Conservation (phyloP, 2,329 filamentous ascomycete species). For the Septoria petroselini region DNA sequence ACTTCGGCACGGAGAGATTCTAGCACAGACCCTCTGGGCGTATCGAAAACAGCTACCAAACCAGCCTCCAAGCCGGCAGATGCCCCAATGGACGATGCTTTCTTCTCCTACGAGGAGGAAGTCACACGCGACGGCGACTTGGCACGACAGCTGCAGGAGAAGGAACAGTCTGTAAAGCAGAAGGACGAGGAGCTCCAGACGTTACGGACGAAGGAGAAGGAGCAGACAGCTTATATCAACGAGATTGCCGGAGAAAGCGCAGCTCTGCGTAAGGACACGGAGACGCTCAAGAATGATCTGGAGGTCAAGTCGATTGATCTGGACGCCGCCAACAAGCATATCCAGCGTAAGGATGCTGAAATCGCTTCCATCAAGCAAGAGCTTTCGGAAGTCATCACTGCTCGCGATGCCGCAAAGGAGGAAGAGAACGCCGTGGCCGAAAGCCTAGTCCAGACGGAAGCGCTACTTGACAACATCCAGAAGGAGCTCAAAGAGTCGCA, state of each 20-base stretch:
- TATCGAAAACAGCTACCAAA: slow-evolving; percentile 10
- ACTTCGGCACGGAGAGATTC: not conserved
- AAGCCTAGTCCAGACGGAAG: slow-evolving; percentile 27
- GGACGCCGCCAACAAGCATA: slow-evolving; percentile 17
- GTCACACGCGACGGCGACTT: slow-evolving; percentile 50
- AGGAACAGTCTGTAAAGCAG: slow-evolving; percentile 66
- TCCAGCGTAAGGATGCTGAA: slow-evolving; percentile 29
- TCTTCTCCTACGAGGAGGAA: slow-evolving; percentile 92
- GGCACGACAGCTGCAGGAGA: slow-evolving; percentile 56
- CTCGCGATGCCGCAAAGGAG: slow-evolving; percentile 41
- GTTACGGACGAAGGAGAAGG: slow-evolving; percentile 29
- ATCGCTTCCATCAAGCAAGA: slow-evolving; percentile 39
- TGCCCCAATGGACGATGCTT: slow-evolving; percentile 68
- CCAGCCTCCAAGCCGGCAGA: slow-evolving; percentile 2
- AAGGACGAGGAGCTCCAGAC: slow-evolving; percentile 67
- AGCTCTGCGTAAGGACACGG: slow-evolving; percentile 35
- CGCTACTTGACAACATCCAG: slow-evolving; percentile 58
- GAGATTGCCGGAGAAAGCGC: slow-evolving; percentile 67
- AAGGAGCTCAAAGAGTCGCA: slow-evolving; percentile 36
- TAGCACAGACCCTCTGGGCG: slow-evolving; percentile 21
- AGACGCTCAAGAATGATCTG: slow-evolving; percentile 10
- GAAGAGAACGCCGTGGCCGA: slow-evolving; percentile 43
- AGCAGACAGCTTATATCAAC: slow-evolving; percentile 59
- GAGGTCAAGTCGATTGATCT: slow-evolving; percentile 14
- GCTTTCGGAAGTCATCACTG: slow-evolving; percentile 42